Evolutionary conservation across 140 eudicot genomes (phyloP).

Genomic region (Bidens hawaiensis): DNA sequence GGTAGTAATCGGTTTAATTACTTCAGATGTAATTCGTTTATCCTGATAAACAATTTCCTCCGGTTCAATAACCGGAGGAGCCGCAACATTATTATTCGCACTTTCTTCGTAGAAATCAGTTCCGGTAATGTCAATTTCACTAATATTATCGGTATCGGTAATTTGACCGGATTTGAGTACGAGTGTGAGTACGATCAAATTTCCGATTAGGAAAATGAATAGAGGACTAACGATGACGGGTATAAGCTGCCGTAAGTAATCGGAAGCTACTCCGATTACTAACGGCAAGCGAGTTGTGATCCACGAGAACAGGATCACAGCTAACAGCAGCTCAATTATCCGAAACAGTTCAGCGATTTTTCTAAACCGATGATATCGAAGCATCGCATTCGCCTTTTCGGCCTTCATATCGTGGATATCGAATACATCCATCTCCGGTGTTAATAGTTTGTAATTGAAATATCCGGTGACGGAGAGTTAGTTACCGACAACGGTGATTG

Average conservation of each 20-base stretch:
- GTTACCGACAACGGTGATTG: no score
- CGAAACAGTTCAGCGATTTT: conserved; percentile 52
- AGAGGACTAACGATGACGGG: conserved; percentile 51
- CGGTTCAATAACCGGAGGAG: conserved; percentile 20
- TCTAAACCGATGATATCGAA: conserved; percentile 27
- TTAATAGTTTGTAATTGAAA: no score
- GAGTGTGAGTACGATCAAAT: conserved; percentile 62
- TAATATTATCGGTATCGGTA: conserved; percentile 14
- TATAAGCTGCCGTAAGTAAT: conserved; percentile 38
- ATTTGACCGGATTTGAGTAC: conserved; percentile 61
- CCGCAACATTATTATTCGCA: conserved; percentile 18
- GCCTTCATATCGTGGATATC: conserved; percentile 32
- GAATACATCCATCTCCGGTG: conserved; percentile 49
- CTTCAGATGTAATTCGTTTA: conserved; percentile 41
- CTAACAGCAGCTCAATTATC: conserved; percentile 42
- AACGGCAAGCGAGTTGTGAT: conserved; percentile 56
- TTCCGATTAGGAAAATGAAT: conserved; percentile 65
- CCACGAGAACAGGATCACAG: conserved; percentile 50
- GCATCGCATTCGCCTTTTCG: conserved; percentile 46
- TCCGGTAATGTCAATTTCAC: conserved; percentile 24
- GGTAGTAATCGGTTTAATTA: background rate
- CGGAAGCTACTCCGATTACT: conserved; percentile 42
- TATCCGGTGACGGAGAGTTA: background rate
- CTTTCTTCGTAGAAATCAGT: conserved; percentile 33
- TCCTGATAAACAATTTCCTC: conserved; percentile 56